phyloP scores from a whole-genome alignment of 2,329 filamentous ascomycete genomes.

The Verruconis gallopava region DNA sequence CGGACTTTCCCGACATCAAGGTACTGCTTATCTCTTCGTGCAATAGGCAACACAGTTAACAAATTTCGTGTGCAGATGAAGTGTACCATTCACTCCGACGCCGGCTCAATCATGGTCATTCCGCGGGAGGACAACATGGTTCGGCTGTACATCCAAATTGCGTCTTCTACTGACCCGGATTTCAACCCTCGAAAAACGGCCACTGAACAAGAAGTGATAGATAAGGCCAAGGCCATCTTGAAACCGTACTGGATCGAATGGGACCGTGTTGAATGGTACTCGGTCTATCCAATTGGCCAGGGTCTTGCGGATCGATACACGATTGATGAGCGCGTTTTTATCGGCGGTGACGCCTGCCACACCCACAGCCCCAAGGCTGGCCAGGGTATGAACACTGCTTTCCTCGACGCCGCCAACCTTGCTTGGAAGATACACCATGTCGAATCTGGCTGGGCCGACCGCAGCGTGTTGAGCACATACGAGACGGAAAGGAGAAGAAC shows the following conservation, averaged over 20 bases:
- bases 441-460: constrained; percentile 65
- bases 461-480: constrained; percentile 63
- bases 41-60: too few relatives aligned
- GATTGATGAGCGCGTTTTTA: constrained; percentile 51
- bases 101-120: constrained; percentile 52
- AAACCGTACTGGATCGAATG: constrained; percentile 48
- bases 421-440: constrained; percentile 95
- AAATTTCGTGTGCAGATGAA: constrained; percentile 37
- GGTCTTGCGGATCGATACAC: constrained; percentile 53
- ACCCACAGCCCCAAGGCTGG: constrained; percentile 53
- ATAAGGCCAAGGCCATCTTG: constrained; percentile 43
- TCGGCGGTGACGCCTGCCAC: constrained; percentile 53
- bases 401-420: constrained; percentile 62
- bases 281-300: constrained; percentile 53
- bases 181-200: constrained; percentile 49
- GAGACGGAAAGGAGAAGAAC: constrained; percentile 75
- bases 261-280: constrained; percentile 54
- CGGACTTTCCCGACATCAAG: constrained; percentile 51
- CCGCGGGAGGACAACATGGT: constrained; percentile 42
- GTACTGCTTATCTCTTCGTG: too few relatives aligned
- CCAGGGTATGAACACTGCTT: constrained; percentile 51
- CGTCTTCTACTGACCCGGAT: constrained; percentile 47
- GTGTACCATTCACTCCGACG: constrained; percentile 54
- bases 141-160: constrained; percentile 46
- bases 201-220: constrained; percentile 46